Conservation (phyloP, 306 rosid species). For the Arachis stenosperma region DNA sequence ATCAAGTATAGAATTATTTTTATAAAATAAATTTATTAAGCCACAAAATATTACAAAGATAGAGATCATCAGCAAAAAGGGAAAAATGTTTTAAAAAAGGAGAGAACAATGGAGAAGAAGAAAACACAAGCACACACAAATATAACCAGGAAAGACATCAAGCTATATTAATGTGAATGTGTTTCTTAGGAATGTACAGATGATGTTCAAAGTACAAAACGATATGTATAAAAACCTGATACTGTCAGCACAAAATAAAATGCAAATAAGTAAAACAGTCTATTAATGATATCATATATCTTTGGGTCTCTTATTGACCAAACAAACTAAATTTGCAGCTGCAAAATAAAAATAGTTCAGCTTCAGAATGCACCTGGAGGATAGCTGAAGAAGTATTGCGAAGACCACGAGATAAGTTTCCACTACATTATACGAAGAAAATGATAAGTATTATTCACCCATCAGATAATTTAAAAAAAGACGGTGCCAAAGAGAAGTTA, state of each 20-base stretch:
- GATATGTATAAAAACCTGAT: background rate
- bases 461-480: constrained; percentile 19
- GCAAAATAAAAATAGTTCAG: background rate
- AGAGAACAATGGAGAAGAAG: background rate
- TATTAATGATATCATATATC: background rate
- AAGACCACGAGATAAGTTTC: constrained; percentile 80
- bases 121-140: background rate
- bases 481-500: background rate
- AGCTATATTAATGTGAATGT: constrained; percentile 2
- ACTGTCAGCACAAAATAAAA: background rate
- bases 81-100: background rate
- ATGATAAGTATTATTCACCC: constrained; percentile 19
- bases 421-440: constrained; percentile 58
- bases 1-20: constrained; percentile 2
- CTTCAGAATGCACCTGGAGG: constrained; percentile 59
- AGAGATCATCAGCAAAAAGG: background rate
- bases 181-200: background rate
- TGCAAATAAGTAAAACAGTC: constrained; percentile 1
- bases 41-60: constrained; percentile 6
- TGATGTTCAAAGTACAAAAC: background rate
- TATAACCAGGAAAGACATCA: background rate
- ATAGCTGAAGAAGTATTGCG: constrained; percentile 77
- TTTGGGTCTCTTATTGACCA: background rate
- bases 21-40: background rate
- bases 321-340: constrained; percentile 26